Conservation (phyloP, 2,329 filamentous ascomycete genomes). For the Alternaria metachromatica region DNA sequence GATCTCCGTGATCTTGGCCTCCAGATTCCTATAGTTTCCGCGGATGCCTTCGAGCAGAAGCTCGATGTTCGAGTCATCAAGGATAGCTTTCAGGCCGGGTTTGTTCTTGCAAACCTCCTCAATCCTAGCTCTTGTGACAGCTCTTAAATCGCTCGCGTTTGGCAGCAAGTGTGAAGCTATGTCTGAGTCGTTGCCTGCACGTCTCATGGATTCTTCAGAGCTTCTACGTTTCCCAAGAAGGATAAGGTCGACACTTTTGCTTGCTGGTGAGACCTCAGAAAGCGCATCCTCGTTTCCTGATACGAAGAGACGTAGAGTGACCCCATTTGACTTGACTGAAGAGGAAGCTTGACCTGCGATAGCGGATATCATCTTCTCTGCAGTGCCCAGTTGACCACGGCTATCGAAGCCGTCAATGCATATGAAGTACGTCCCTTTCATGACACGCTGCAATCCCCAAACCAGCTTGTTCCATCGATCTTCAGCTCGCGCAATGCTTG, state of each 20-base stretch:
- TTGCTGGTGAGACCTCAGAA: neutral
- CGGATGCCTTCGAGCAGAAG: conserved; percentile 15
- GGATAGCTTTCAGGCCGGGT: conserved; percentile 15
- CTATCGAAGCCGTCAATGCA: conserved; percentile 17
- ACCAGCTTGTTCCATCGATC: conserved; percentile 13
- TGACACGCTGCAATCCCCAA: neutral
- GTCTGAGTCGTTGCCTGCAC: neutral
- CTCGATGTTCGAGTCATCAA: conserved; percentile 17
- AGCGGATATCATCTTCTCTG: neutral
- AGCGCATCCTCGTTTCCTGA: neutral
- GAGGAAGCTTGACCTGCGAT: neutral
- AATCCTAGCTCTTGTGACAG: conserved; percentile 9
- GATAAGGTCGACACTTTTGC: neutral
- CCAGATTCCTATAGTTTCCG: conserved; percentile 15
- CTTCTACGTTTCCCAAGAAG: neutral
- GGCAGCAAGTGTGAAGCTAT: neutral
- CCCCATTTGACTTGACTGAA: neutral
- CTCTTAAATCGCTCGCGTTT: conserved; percentile 9
- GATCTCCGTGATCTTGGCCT: conserved; percentile 21
- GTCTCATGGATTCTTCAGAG: neutral
- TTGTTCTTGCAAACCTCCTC: conserved; percentile 9
- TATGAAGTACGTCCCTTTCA: conserved; percentile 23
- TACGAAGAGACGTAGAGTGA: neutral
- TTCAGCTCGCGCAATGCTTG: conserved; percentile 5
- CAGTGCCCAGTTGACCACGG: neutral